These are phyloP conservation scores for Triticum timopheevii DNA, from an alignment of 176 grass and related monocot species.

Conservation along the genomic window DNA sequence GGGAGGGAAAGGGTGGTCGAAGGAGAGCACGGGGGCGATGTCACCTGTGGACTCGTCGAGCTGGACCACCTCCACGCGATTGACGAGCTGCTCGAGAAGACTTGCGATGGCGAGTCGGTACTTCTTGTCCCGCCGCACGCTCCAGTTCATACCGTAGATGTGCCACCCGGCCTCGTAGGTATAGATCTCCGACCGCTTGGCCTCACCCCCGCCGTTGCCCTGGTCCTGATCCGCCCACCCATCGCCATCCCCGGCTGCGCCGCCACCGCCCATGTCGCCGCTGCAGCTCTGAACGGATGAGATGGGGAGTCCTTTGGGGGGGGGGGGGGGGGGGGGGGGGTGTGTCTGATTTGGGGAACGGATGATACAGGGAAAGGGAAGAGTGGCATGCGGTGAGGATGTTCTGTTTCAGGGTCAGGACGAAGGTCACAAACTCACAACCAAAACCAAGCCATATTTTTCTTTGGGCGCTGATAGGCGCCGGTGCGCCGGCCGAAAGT, in stretches of 20 bases:
- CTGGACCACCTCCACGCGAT: constrained; percentile 94
- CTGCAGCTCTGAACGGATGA: constrained; percentile 13
- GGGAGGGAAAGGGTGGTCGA: constrained; percentile 93
- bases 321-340: neutral
- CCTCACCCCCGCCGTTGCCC: constrained; percentile 52
- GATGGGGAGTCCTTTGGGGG: neutral
- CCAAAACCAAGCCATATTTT: too few relatives aligned
- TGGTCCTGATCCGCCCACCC: constrained; percentile 51
- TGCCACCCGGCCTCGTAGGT: constrained; percentile 95
- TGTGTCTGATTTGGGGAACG: constrained; percentile 16
- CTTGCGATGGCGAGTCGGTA: constrained; percentile 97
- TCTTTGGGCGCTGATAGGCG: too few relatives aligned
- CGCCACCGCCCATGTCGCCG: constrained; percentile 40
- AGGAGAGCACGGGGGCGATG: constrained; percentile 86
- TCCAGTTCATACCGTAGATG: constrained; percentile 99
- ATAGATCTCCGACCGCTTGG: constrained; percentile 99
- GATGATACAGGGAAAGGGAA: neutral
- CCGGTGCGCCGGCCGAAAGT: too few relatives aligned
- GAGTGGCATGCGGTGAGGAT: neutral
- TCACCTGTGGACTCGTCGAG: constrained; percentile 88
- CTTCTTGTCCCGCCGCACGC: constrained; percentile 95
- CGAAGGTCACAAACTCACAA: too few relatives aligned
- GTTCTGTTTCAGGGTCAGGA: neutral
- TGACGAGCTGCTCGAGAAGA: constrained; percentile 70
- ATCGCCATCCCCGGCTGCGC: constrained; percentile 36